Conservation (phyloP, 805 yeast genomes). For the Kluyveromyces wickerhamii region DNA sequence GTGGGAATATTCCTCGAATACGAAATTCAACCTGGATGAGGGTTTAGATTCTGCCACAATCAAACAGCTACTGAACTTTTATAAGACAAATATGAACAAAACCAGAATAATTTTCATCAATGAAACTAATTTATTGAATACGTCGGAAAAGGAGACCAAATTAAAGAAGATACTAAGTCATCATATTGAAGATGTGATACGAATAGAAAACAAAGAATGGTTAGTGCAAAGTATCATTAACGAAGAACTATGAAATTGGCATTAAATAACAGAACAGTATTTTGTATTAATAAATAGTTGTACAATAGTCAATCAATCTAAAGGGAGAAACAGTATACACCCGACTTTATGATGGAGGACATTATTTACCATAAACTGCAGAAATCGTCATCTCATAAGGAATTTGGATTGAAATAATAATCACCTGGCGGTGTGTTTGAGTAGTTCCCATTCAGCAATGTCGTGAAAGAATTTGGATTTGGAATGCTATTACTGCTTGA, state of each 20-base stretch:
- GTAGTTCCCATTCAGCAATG: not conserved
- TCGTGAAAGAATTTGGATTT: slow-evolving; percentile 1
- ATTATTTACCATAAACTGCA: too few relatives aligned
- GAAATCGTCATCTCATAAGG: too few relatives aligned
- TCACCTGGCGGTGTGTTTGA: slow-evolving; percentile 7
- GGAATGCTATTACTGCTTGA: not conserved
- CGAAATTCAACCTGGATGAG: not conserved
- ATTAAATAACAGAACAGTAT: slow-evolving; percentile 1
- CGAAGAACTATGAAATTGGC: slow-evolving; percentile 10
- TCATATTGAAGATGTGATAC: slow-evolving; percentile 6
- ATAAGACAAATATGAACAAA: not conserved
- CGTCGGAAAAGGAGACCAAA: not conserved
- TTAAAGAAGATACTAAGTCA: not conserved
- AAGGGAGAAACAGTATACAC: too few relatives aligned
- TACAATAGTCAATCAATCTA: too few relatives aligned
- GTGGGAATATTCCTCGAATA: not conserved
- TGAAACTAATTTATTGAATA: slow-evolving; percentile 6
- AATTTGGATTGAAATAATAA: slow-evolving; percentile 7
- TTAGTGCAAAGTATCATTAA: slow-evolving; percentile 27
- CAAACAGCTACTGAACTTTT: not conserved
- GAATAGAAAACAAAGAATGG: slow-evolving; percentile 28
- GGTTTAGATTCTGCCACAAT: not conserved
- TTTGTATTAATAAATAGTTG: not conserved
- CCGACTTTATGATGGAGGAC: too few relatives aligned
- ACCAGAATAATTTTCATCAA: slow-evolving; percentile 18